Conservation (phyloP, 345 rosid species). For the Aquilaria yunnanensis region DNA sequence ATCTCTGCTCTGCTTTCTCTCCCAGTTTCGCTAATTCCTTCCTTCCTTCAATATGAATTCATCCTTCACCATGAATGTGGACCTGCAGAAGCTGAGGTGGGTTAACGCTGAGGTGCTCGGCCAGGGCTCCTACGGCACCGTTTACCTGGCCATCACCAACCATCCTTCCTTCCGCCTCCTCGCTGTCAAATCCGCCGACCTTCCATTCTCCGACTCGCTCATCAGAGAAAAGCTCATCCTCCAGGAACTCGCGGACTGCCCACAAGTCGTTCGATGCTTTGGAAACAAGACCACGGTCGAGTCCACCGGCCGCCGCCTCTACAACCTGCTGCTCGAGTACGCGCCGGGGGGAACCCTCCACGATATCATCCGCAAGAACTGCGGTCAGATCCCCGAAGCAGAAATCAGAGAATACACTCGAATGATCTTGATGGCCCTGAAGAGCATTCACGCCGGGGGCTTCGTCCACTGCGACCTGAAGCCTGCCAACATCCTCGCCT, state of each 20-base stretch:
- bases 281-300: background rate
- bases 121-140: background rate
- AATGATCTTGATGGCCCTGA: background rate
- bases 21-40: too few relatives aligned
- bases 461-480: background rate
- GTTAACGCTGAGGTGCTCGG: background rate
- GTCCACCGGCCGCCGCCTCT: background rate
- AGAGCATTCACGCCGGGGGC: background rate
- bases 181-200: background rate
- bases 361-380: background rate
- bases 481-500: background rate
- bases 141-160: background rate
- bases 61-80: too few relatives aligned
- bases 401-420: background rate
- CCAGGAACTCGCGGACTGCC: background rate
- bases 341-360: background rate
- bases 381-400: background rate
- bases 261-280: background rate
- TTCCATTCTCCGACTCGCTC: background rate
- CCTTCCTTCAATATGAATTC: too few relatives aligned
- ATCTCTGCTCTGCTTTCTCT: too few relatives aligned
- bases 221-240: background rate
- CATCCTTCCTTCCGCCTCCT: background rate
- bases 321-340: background rate
- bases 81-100: background rate